phyloP scores from a whole-genome alignment of 2,329 filamentous ascomycete genomes.

The Cladophialophora bantiana region DNA sequence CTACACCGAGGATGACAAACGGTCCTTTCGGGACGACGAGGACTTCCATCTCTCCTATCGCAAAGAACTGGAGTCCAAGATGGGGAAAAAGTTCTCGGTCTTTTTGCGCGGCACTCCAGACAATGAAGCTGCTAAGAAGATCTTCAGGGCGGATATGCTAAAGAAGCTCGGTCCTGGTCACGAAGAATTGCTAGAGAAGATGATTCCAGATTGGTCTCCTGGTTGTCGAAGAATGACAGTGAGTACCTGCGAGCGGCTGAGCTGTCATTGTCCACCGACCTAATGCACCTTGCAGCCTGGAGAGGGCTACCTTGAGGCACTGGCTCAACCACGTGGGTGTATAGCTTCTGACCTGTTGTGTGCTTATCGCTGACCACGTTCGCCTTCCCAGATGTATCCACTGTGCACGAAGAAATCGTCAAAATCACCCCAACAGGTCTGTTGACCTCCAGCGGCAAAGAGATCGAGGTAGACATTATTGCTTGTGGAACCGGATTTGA shows the following conservation, averaged over 20 bases:
- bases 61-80: slow-evolving; percentile 10
- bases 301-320: slow-evolving; percentile 59
- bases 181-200: slow-evolving; percentile 51
- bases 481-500: slow-evolving; percentile 55
- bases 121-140: slow-evolving; percentile 43
- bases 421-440: slow-evolving; percentile 51
- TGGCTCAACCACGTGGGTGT: slow-evolving; percentile 43
- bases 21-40: slow-evolving; percentile 29
- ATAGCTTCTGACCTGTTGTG: too few relatives aligned
- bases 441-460: slow-evolving; percentile 46
- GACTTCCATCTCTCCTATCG: slow-evolving; percentile 29
- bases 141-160: slow-evolving; percentile 52
- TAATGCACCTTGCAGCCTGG: slow-evolving; percentile 46
- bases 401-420: slow-evolving; percentile 48
- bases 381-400: slow-evolving; percentile 39
- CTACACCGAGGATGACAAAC: slow-evolving; percentile 33
- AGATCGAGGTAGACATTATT: slow-evolving; percentile 50
- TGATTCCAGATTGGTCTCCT: slow-evolving; percentile 38
- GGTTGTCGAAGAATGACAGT: slow-evolving; percentile 57
- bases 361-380: slow-evolving; percentile 3
- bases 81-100: slow-evolving; percentile 20
- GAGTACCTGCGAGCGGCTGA: not conserved
- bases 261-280: not conserved
- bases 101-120: slow-evolving; percentile 45
- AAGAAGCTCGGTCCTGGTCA: slow-evolving; percentile 51